These are phyloP conservation scores for Centaurea solstitialis DNA, from an alignment of 129 eudicot species.

Conservation along the genomic window DNA sequence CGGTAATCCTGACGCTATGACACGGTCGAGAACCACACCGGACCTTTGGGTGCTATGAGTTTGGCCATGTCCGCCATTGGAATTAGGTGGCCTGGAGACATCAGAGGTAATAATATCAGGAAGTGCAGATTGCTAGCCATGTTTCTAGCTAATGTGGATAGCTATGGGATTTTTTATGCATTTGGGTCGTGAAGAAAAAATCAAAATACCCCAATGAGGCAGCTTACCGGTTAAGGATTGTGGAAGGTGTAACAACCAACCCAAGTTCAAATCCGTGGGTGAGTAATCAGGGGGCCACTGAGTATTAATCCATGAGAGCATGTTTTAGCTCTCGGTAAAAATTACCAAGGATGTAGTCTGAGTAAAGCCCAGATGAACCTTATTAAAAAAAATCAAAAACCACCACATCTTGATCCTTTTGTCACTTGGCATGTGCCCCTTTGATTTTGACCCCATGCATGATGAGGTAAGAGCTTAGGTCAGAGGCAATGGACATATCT, in stretches of 20 bases:
- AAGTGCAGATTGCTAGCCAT: slow-evolving; percentile 44
- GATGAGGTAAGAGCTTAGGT: slow-evolving; percentile 38
- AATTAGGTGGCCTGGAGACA: slow-evolving; percentile 55
- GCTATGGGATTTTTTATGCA: background rate
- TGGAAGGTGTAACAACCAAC: no score
- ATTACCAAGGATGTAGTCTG: no score
- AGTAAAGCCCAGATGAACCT: no score
- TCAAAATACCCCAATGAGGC: no score
- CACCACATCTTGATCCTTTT: background rate
- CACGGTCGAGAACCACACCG: slow-evolving; percentile 30
- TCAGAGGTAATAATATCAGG: slow-evolving; percentile 44
- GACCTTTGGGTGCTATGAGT: slow-evolving; percentile 35
- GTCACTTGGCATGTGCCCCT: slow-evolving; percentile 8
- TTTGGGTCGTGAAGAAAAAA: background rate
- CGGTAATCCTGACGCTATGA: slow-evolving; percentile 35
- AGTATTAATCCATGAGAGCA: no score
- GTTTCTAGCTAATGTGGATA: no score
- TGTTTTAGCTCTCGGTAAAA: no score
- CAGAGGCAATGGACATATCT: slow-evolving; percentile 20
- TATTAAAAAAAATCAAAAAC: no score
- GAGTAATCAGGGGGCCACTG: no score
- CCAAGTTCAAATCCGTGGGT: no score
- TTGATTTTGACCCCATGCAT: slow-evolving; percentile 16
- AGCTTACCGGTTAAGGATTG: no score
- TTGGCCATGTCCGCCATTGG: slow-evolving; percentile 59